Evolutionary conservation across 2,329 filamentous ascomycete species (phyloP), one percentile per base, ranked within the genome.

Genomic region (Neopestalotiopsis sp.): DNA sequence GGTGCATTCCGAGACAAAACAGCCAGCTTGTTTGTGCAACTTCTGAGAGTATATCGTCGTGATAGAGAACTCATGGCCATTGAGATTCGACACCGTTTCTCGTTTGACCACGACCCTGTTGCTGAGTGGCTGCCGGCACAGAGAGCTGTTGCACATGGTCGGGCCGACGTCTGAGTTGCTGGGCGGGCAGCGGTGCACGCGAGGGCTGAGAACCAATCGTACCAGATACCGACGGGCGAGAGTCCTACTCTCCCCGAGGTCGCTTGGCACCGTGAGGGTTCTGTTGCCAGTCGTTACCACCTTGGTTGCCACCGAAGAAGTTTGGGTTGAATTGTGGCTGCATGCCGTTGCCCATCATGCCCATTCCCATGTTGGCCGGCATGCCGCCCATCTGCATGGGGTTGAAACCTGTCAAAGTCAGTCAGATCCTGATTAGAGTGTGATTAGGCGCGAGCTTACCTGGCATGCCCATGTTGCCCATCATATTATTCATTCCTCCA

Each of bases 231-330:
- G 59, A 40, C 49, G 61, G 45, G 17, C 34, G 56, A 30, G 65
- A 56, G 61, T 24, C 32, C 70, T 74, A 78, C 70, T 76, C 76
- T 68, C 74, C 77, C 30, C 77, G 75, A 6, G 77, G 77, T 53
- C 77, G 71, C 69, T 79, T 79, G 24, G 76, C 76, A 28, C 77
- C 77, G 62, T 79, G 77, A 4, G 77, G 77, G 59, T 79, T 79
- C 70, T 79, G 77, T 24, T 66, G 70, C 77, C 77, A 79, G 20
- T 79, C 77, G 61, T 69, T 34, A 73, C 75, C 70, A 74, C 76
- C 69, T 75, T 79, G 77, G 69, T 76, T 76, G 69, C 70, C 73
- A 70, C 72, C 74, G 69, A 79, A 79, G 72, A 79, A 79, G 34
- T 73, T 74, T 10, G 76, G 76, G 71, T 78, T 78, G 72, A 79